Conservation (phyloP, 371 early-diverging fungal species). For the Mortierella sp. region DNA sequence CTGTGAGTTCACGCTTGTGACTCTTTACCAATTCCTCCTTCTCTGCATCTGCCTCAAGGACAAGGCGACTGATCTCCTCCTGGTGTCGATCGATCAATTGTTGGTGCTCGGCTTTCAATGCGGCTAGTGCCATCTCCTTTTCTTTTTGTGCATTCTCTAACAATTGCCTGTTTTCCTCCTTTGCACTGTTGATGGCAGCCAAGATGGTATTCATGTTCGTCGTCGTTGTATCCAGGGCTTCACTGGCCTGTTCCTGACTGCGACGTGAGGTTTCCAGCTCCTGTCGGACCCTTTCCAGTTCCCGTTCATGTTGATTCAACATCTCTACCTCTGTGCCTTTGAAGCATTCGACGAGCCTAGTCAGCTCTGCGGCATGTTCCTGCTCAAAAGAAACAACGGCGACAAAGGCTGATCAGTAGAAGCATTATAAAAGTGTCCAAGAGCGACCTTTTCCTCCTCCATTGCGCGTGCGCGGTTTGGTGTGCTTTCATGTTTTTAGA, state of each 20-base stretch:
- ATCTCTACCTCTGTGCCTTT: constrained; percentile 14
- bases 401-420: no score
- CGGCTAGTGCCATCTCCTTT: constrained; percentile 12
- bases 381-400: not conserved
- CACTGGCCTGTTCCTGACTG: not conserved
- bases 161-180: constrained; percentile 13
- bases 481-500: not conserved
- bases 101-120: constrained; percentile 1
- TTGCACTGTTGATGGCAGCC: constrained; percentile 19
- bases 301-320: constrained; percentile 14
- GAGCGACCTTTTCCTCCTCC: no score
- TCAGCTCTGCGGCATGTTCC: constrained; percentile 28
- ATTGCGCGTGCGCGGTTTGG: no score
- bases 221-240: constrained; percentile 9
- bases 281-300: constrained; percentile 7
- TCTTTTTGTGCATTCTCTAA: constrained; percentile 12
- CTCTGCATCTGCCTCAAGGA: constrained; percentile 30
- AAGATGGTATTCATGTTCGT: constrained; percentile 16
- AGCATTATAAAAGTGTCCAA: no score
- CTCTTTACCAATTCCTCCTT: constrained; percentile 9
- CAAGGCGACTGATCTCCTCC: constrained; percentile 11
- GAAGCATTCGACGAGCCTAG: constrained; percentile 6
- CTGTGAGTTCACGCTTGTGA: constrained; percentile 12
- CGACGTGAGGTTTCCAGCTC: constrained; percentile 22
- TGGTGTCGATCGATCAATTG: not conserved